Conservation (phyloP, 2,329 filamentous ascomycete species). For the Cercospora beticola region DNA sequence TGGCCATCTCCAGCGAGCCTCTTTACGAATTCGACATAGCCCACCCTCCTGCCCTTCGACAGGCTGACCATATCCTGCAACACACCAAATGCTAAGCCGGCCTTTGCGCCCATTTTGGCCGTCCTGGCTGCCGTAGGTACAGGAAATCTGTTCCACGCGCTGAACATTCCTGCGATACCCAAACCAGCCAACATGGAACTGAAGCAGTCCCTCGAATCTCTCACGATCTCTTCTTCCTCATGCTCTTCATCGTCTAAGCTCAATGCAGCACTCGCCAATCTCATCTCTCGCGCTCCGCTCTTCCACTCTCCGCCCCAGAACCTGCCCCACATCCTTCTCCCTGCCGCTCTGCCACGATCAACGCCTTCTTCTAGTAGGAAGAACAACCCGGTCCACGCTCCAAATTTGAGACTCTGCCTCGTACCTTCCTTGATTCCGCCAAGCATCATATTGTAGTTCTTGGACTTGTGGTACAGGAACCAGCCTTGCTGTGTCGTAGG, state of each 20-base stretch:
- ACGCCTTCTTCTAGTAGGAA: conserved; percentile 82
- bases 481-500: conserved; percentile 80
- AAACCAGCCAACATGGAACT: conserved; percentile 81
- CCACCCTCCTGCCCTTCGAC: conserved; percentile 68
- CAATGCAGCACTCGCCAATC: conserved; percentile 30
- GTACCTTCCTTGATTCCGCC: conserved; percentile 77
- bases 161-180: conserved; percentile 82
- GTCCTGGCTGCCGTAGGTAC: conserved; percentile 61
- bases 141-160: conserved; percentile 79
- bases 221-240: conserved; percentile 43
- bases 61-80: conserved; percentile 73
- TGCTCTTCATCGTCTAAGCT: conserved; percentile 32
- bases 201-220: conserved; percentile 64
- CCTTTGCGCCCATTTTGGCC: conserved; percentile 74
- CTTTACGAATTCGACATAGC: conserved; percentile 66
- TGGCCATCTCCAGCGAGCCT: conserved; percentile 5
- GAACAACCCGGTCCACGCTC: conserved; percentile 72
- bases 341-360: conserved; percentile 70
- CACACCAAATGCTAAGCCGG: conserved; percentile 77
- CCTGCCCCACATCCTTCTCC: conserved; percentile 47
- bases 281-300: conserved; percentile 36
- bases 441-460: conserved; percentile 84
- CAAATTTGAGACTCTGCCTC: conserved; percentile 69
- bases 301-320: conserved; percentile 34
- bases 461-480: conserved; percentile 98